Percentiles rank a stretch among this genome's conserved stretches.
Conservation (phyloP, 2,329 filamentous ascomycete species). For the Microdochium bolleyi region DNA sequence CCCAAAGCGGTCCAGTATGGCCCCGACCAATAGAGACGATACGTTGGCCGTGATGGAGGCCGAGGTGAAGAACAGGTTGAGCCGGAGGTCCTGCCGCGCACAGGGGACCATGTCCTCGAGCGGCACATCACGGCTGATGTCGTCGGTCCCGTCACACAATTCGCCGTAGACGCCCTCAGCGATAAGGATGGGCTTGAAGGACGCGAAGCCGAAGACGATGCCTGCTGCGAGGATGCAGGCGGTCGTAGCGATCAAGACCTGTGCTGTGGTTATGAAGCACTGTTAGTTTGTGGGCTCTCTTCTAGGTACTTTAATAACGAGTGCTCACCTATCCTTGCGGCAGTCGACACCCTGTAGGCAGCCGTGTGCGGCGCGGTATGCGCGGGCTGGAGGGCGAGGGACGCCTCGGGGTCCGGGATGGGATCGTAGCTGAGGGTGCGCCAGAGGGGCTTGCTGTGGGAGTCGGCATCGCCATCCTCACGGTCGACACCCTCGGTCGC, state of each 20-base stretch:
- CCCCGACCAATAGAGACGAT: slow-evolving; percentile 57
- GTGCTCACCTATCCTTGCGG: slow-evolving; percentile 18
- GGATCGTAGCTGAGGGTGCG: slow-evolving; percentile 20
- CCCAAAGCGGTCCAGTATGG: slow-evolving; percentile 58
- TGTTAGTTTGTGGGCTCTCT: background rate
- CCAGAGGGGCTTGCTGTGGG: slow-evolving; percentile 13
- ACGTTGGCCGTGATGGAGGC: slow-evolving; percentile 63
- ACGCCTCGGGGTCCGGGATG: slow-evolving; percentile 6
- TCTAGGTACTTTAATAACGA: background rate
- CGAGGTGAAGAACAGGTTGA: slow-evolving; percentile 66
- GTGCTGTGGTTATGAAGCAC: background rate
- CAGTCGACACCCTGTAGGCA: slow-evolving; percentile 20
- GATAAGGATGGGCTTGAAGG: slow-evolving; percentile 55
- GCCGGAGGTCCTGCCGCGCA: slow-evolving; percentile 37
- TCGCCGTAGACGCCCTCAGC: slow-evolving; percentile 48
- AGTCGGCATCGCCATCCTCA: slow-evolving; percentile 12
- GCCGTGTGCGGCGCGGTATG: slow-evolving; percentile 17
- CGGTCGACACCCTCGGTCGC: slow-evolving; percentile 32
- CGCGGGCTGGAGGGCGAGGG: slow-evolving; percentile 17
- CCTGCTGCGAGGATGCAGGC: slow-evolving; percentile 44
- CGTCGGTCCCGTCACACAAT: slow-evolving; percentile 34
- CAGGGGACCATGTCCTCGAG: slow-evolving; percentile 30
- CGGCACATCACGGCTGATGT: slow-evolving; percentile 30
- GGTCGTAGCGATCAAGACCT: background rate
- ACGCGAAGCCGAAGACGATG: slow-evolving; percentile 57